Base-by-base conservation (phyloP, 805 yeast species). In the Sugiyamaella boreocaroliniensis region DNA sequence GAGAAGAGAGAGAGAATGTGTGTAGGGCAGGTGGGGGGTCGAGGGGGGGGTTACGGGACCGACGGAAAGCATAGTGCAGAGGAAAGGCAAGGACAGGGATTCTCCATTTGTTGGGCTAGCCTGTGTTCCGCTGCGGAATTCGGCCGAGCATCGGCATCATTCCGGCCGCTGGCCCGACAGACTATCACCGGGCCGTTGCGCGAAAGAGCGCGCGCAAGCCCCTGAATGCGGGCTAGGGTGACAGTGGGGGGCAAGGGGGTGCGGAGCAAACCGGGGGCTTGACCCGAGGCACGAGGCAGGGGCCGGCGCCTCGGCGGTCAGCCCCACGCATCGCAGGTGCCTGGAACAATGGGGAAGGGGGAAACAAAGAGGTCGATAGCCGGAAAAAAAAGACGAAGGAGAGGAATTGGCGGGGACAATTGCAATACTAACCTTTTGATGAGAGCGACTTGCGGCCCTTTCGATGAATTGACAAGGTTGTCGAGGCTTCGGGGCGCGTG, bases 391-490 rank as follows among this genome's bases (percentile, higher is more conserved):
- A 32, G 37, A 14, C 37, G 8, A 14, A 10, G 8, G 11, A 32
- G n/a, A 32, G n/a, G n/a, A 4, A 14, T 32, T 32, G n/a, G 37
- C 8, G n/a, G 37, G n/a, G n/a, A 9, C 37, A 32, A 14, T 32
- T 11, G 37, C 37, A 32, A 22, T 32, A 45, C 48, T 22, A 14
- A 45, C 48, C 48, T 45, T 45, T 45, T 29, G 48, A 45, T 11
- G 37, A 32, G 9, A 32, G 14, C 12, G 48, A 45, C 22, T 44
- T 49, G 4, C 52, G 47, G 5, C 48, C 52, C 43, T 49, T 49
- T 9, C 52, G 46, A 14, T 48, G 32, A 7, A 32, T 49, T 43
- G 52, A 47, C 37, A 32, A 9, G 11, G n/a, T 32, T 32, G 37
- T 32, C 37, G 37, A 32, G 37, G 37, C 37, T 32, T 32, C 37